Conservation (phyloP, 2,329 filamentous ascomycete genomes). For the Ceratocystis albifundus region DNA sequence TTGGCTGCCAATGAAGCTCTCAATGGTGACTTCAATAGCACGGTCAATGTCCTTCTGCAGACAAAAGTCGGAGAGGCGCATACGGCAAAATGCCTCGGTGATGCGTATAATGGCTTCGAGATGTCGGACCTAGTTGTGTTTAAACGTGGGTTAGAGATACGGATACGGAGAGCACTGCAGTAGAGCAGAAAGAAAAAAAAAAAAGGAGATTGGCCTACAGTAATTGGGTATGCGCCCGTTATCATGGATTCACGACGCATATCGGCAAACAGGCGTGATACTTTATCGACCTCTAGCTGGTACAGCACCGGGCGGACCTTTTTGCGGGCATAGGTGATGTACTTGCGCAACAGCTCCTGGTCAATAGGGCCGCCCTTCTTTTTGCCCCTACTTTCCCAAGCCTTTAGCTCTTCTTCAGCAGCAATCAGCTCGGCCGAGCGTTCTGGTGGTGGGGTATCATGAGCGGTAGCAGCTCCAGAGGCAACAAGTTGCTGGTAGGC, state of each 20-base stretch:
- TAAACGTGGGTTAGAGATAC: conserved; percentile 24
- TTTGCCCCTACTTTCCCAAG: conserved; percentile 27
- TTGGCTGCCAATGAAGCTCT: conserved; percentile 90
- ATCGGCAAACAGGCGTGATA: conserved; percentile 85
- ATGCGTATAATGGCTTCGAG: conserved; percentile 96
- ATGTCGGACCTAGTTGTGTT: conserved; percentile 64
- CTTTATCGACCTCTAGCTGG: conserved; percentile 95
- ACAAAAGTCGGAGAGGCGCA: conserved; percentile 96
- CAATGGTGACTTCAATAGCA: conserved; percentile 90
- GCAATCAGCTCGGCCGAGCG: conserved; percentile 38
- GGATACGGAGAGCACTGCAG: not conserved
- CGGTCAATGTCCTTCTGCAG: conserved; percentile 83
- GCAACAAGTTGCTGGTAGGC: conserved; percentile 15
- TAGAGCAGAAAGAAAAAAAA: not conserved
- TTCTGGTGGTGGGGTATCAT: conserved; percentile 17
- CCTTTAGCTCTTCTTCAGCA: conserved; percentile 27
- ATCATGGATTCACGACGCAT: conserved; percentile 89
- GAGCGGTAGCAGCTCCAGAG: conserved; percentile 12
- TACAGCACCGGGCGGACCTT: conserved; percentile 85
- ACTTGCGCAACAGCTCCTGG: conserved; percentile 85
- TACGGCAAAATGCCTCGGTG: conserved; percentile 87
- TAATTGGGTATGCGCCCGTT: conserved; percentile 94
- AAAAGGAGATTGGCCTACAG: conserved; percentile 61
- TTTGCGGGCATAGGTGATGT: conserved; percentile 89
- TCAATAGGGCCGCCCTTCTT: conserved; percentile 60